These are phyloP conservation scores for Coemansia sp. DNA, from an alignment of 192 early-diverging fungal genomes.

Conservation along the genomic window DNA sequence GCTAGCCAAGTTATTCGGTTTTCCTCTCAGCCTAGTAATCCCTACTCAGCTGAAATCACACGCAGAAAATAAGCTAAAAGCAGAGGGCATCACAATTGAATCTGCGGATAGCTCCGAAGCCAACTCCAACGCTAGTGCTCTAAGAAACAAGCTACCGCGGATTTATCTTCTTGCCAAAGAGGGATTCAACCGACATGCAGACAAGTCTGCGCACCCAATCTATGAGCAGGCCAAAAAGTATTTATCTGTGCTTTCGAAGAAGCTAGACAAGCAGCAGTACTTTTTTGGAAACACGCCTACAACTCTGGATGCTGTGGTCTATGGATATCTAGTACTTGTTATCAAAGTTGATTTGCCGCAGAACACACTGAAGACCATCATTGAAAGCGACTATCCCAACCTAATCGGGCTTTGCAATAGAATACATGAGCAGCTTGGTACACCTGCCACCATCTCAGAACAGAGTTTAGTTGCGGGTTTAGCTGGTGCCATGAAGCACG, in stretches of 20 bases:
- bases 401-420: slow-evolving; percentile 34
- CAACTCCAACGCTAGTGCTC: background rate
- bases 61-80: slow-evolving; percentile 63
- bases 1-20: slow-evolving; percentile 67
- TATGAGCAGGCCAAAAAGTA: slow-evolving; percentile 67
- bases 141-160: slow-evolving; percentile 27
- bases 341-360: slow-evolving; percentile 70
- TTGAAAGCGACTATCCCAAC: slow-evolving; percentile 27
- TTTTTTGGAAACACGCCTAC: slow-evolving; percentile 81
- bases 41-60: slow-evolving; percentile 72
- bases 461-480: slow-evolving; percentile 23
- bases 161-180: slow-evolving; percentile 40
- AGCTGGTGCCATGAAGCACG: slow-evolving; percentile 21
- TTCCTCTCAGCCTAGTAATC: slow-evolving; percentile 65
- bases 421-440: slow-evolving; percentile 26
- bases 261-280: slow-evolving; percentile 73
- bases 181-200: slow-evolving; percentile 53
- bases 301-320: slow-evolving; percentile 78
- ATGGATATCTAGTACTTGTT: slow-evolving; percentile 79
- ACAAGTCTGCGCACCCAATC: slow-evolving; percentile 58
- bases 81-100: slow-evolving; percentile 21
- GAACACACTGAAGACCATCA: slow-evolving; percentile 26
- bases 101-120: background rate
- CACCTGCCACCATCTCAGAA: slow-evolving; percentile 15
- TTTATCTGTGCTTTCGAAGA: slow-evolving; percentile 65